phyloP scores from a whole-genome alignment of 164 flowering plant genomes.

The Stephania yunnanensis region DNA sequence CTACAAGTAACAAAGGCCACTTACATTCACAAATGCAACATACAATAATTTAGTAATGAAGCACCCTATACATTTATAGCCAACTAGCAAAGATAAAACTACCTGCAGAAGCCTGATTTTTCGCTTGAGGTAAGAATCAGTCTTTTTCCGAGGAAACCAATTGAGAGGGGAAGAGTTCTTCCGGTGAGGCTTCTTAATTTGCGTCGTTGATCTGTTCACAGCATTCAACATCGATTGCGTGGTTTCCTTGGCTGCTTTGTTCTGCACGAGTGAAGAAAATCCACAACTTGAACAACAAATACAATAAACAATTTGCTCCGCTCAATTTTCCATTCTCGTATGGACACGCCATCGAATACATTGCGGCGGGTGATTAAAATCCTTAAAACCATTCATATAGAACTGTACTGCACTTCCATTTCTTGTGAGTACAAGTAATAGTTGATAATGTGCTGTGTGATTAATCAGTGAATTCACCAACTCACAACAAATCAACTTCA shows the following conservation, averaged over 20 bases:
- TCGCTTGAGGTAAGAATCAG: conserved; percentile 74
- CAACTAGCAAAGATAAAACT: neutral
- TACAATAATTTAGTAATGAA: neutral
- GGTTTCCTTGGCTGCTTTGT: conserved; percentile 35
- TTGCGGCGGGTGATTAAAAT: neutral
- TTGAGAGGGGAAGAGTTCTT: conserved; percentile 63
- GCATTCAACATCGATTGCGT: conserved; percentile 39
- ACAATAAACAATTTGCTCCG: neutral
- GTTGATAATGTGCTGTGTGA: neutral
- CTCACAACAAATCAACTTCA: neutral
- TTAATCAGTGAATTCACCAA: neutral
- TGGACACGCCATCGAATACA: neutral
- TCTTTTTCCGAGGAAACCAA: conserved; percentile 89
- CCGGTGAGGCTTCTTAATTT: conserved; percentile 68
- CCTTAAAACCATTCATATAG: neutral
- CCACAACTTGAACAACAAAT: neutral
- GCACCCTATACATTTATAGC: too few species aligned
- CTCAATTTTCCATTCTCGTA: neutral
- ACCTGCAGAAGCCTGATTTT: conserved; percentile 86
- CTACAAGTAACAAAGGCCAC: conserved; percentile 29
- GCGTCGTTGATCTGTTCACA: conserved; percentile 57
- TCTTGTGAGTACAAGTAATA: neutral
- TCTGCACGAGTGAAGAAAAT: conserved; percentile 34
- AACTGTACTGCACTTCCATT: neutral
- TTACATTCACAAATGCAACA: neutral